Evolutionary conservation across 768 basidiomycete species (phyloP), one percentile per base, ranked within the genome.

Genomic region (Coprinopsis cinerea): DNA sequence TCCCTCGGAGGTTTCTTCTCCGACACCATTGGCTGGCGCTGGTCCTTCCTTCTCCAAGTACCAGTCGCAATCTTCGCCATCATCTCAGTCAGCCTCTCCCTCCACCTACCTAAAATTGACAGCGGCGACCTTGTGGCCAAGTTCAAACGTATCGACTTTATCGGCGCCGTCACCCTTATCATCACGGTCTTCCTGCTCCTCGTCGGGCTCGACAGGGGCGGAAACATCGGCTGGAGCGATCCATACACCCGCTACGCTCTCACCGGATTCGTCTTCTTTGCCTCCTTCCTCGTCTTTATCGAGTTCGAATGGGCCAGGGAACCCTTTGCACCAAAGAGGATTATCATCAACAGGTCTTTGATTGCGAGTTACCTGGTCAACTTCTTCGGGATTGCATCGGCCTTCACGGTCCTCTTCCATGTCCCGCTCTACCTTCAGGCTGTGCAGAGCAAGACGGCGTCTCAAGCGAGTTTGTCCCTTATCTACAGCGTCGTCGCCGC

Each of bases 21-120:
- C 1, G 83, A 85, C 56, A 77, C 65, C 9, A 76, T 83, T 35
- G 82, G 83, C 3, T 86, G 84, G 84, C 63, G 83, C 61, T 84
- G 83, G 81, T 78, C 77, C 0, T 85, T 83, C 67, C 65, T 81
- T 3, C 56, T 80, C 7, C 81, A 83, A 68, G 75, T 81, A 0
- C 83, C 83, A 1, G 56, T 81, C 26, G 72, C 77, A 9, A 28
- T 78, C 17, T 47, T 81, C 15, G 83, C 82, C 2, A 74, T 82
- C 40, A 51, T 71, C 14, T 64, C 76, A 13, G 81, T 84, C n/a
- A 64, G 67, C 3, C 48, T 81, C 32, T 68, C 75, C 10, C 74
- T 86, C n/a, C 69, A 74, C 48, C 70, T 83, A 13, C 82, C 82
- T 0, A 65, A 67, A 50, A 56, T 55, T 1, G 64, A 71, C 10